Percentiles rank a stretch among this genome's conserved stretches.
phyloP scores from a whole-genome alignment of 768 basidiomycete species.

The Panellus pusillus region DNA sequence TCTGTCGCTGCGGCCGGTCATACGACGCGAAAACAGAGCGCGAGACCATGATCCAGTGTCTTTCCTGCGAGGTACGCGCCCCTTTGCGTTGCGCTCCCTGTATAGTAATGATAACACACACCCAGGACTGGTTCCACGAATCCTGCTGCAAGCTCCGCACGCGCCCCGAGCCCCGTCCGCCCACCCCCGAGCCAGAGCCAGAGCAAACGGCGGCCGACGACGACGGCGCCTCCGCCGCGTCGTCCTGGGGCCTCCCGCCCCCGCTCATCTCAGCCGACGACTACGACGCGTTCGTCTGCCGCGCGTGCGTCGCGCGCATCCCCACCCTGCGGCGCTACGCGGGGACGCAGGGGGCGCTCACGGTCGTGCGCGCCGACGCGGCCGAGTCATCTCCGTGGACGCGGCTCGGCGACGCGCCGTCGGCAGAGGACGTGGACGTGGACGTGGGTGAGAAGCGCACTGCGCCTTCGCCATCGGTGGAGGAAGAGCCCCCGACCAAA shows the following conservation, averaged over 20 bases:
- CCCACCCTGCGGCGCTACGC: constrained; percentile 59
- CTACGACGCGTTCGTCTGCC: constrained; percentile 79
- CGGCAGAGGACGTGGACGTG: constrained; percentile 20
- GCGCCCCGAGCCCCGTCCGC: constrained; percentile 51
- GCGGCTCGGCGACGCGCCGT: constrained; percentile 37
- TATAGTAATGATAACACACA: background rate
- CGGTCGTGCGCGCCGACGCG: constrained; percentile 59
- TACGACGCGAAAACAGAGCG: constrained; percentile 73
- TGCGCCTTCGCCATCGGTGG: constrained; percentile 24
- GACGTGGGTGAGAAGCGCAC: constrained; percentile 48
- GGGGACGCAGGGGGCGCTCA: constrained; percentile 65
- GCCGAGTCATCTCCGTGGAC: constrained; percentile 54
- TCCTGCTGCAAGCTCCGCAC: constrained; percentile 82
- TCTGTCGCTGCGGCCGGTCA: constrained; percentile 72
- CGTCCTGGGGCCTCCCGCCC: constrained; percentile 65
- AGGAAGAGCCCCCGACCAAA: constrained; percentile 41
- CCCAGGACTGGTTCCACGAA: constrained; percentile 91
- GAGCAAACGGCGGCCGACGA: constrained; percentile 23
- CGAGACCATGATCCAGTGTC: constrained; percentile 89
- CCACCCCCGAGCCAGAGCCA: constrained; percentile 40
- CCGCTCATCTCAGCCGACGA: constrained; percentile 65
- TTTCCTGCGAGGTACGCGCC: constrained; percentile 70
- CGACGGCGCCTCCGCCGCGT: constrained; percentile 57
- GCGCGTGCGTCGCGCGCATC: constrained; percentile 60
- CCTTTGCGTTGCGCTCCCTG: constrained; percentile 4